Conservation (phyloP, 768 basidiomycete species). For the Leccinum rimulosum region DNA sequence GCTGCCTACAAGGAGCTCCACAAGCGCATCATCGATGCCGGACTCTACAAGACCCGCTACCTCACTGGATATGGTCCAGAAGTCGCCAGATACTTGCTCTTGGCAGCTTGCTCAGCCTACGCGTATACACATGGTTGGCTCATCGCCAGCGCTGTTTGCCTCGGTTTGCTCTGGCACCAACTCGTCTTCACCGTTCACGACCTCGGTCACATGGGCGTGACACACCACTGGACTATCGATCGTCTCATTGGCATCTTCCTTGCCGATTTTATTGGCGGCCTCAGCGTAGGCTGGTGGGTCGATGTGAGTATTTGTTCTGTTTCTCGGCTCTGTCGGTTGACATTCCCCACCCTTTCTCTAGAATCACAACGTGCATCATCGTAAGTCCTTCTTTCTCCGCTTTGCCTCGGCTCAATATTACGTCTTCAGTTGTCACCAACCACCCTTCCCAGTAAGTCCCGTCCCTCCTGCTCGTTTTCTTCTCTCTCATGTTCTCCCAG, state of each 20-base stretch:
- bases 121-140: slow-evolving; percentile 66
- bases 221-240: slow-evolving; percentile 81
- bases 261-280: slow-evolving; percentile 85
- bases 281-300: slow-evolving; percentile 98
- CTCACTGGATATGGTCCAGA: slow-evolving; percentile 89
- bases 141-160: slow-evolving; percentile 69
- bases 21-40: slow-evolving; percentile 67
- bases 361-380: slow-evolving; percentile 96
- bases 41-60: slow-evolving; percentile 83
- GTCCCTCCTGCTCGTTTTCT: background rate
- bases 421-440: slow-evolving; percentile 82
- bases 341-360: slow-evolving; percentile 27
- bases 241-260: slow-evolving; percentile 75
- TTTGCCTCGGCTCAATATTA: slow-evolving; percentile 5
- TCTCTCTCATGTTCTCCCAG: slow-evolving; percentile 35
- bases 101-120: slow-evolving; percentile 58
- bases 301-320: slow-evolving; percentile 60
- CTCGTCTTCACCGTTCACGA: slow-evolving; percentile 92
- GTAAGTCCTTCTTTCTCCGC: slow-evolving; percentile 48
- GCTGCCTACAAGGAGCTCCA: slow-evolving; percentile 81
- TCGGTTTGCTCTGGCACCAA: slow-evolving; percentile 95
- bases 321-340: slow-evolving; percentile 1
- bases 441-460: slow-evolving; percentile 85
- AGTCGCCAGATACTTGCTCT: slow-evolving; percentile 68
- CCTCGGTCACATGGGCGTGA: slow-evolving; percentile 92